Base-by-base conservation (phyloP, 2,329 filamentous ascomycete species). In the Aureobasidium sp. region DNA sequence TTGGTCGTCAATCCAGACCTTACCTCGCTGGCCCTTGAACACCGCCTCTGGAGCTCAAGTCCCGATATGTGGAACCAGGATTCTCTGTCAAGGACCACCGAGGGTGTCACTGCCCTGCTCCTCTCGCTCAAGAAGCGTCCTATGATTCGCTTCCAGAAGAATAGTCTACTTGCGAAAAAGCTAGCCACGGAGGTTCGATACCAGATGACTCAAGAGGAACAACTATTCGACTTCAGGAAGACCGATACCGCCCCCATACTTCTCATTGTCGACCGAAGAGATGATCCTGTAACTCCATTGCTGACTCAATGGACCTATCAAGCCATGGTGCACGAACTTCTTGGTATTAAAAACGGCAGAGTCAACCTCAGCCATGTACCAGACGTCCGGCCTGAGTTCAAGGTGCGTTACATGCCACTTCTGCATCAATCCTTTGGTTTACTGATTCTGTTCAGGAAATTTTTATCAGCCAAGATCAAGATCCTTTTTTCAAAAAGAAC, bases 291-390 rank as follows among this genome's bases (percentile, higher is more conserved):
- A 56, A 99, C 94, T 3, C 94, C 94, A 0, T 79, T 99, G 12
- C 82, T 99, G 53, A 96, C 92, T 2, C 94, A 99, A 73, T 99
- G 94, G 94, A 99, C 94, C 29, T 99, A 99, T 71, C 94, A 99
- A 76, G 94, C 94, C n/a, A 99, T 99, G 92, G 94, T 99, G 0
- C 94, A 99, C 72, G 94, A 99, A 71, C 78, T 97, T 1, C 81
- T 99, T 13, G 94, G 94, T 5, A 96, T 99, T 67, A 85, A 89
- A 63, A 97, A 97, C 72, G 94, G 94, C n/a, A 84, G 93, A 56
- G 94, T 99, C 0, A 89, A 96, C 71, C 80, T 99, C 37, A 88
- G 87, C 65, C 84, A 90, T 61, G 87, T 96, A 0, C 90, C 90
- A 13, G 92, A 96, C 61, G 85, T 95, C 62, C 82, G 90, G 17